Evolutionary conservation across 257 asterid genomes (phyloP), one percentile per base, ranked within the genome.

Genomic region (Ballota nigra): DNA sequence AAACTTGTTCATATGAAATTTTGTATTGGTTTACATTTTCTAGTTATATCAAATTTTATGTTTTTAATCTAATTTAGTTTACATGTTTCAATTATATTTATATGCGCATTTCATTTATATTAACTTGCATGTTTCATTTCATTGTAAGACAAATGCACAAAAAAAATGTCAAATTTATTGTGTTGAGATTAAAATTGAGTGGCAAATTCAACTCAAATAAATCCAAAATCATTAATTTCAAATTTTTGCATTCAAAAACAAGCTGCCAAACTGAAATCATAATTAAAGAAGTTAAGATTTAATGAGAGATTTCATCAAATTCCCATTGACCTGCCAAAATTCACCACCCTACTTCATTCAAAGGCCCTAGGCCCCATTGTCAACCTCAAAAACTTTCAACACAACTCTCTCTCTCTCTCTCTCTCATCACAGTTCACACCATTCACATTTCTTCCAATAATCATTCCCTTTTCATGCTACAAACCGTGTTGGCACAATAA

Each of bases 331-430:
- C 80, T 77, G 24, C 59, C 55, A 47, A 49, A 66, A 61, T 40
- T 59, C 70, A 47, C 55, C 70, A 59, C 43, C 73, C 63, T 57
- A 71, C 56, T 75, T 63, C 80, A 52, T 68, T 31, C 52, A 53
- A 52, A 52, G 72, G 63, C 78, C 71, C 75, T 67, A 5, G n/a
- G n/a, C 51, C 8, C 19, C 49, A 6, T 60, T 23, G 68, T 70
- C 71, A 55, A 47, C 74, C 74, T 77, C 68, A 59, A 75, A 47
- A 26, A 75, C 66, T 56, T 36, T 16, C 78, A 59, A 70, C 77
- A 68, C 63, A 79, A 71, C 80, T n/a, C 75, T 24, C 59, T 34
- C 71, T 61, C 66, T 62, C 81, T 29, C 76, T 41, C 69, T 68
- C 73, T 20, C 66, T 69, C 63, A 1, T 67, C 78, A 49, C 75